These are phyloP conservation scores for Lachnellula arida DNA, from an alignment of 2,329 filamentous ascomycete genomes.

Conservation along the genomic window DNA sequence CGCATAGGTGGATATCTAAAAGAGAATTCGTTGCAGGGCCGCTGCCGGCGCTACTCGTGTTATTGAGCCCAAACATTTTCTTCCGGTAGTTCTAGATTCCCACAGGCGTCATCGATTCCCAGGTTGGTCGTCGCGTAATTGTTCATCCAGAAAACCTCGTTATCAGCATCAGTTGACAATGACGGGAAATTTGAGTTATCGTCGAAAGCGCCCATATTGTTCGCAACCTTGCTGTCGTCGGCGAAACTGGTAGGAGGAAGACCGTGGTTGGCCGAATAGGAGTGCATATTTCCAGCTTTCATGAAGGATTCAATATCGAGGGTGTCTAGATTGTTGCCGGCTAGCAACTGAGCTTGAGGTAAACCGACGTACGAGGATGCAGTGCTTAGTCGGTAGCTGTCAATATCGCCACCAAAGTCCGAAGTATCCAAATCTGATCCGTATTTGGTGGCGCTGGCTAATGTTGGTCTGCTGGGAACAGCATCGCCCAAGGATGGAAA, in stretches of 20 bases:
- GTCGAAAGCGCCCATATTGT: constrained; percentile 36
- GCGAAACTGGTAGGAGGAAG: constrained; percentile 17
- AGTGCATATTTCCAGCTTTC: constrained; percentile 31
- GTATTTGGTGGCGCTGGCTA: constrained; percentile 38
- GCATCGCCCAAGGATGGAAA: constrained; percentile 41
- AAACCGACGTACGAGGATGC: constrained; percentile 45
- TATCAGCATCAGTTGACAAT: constrained; percentile 46
- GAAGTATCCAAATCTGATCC: constrained; percentile 35
- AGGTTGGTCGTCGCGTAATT: constrained; percentile 29
- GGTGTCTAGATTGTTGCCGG: constrained; percentile 43
- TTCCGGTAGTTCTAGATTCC: constrained; percentile 18
- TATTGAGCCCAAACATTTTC: constrained; percentile 33
- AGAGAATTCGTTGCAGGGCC: constrained; percentile 30
- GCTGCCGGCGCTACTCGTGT: constrained; percentile 31
- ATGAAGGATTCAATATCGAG: constrained; percentile 55
- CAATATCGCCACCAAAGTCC: constrained; percentile 37
- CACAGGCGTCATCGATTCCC: constrained; percentile 15
- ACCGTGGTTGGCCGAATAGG: constrained; percentile 16
- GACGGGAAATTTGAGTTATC: constrained; percentile 31
- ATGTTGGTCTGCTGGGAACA: constrained; percentile 24
- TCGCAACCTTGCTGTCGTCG: constrained; percentile 39
- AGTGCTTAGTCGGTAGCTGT: constrained; percentile 45
- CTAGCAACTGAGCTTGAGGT: constrained; percentile 41
- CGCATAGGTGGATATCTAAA: constrained; percentile 24
- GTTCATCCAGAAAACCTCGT: constrained; percentile 38